Conservation (phyloP, 768 basidiomycete genomes). For the Leccinum disarticulatum region DNA sequence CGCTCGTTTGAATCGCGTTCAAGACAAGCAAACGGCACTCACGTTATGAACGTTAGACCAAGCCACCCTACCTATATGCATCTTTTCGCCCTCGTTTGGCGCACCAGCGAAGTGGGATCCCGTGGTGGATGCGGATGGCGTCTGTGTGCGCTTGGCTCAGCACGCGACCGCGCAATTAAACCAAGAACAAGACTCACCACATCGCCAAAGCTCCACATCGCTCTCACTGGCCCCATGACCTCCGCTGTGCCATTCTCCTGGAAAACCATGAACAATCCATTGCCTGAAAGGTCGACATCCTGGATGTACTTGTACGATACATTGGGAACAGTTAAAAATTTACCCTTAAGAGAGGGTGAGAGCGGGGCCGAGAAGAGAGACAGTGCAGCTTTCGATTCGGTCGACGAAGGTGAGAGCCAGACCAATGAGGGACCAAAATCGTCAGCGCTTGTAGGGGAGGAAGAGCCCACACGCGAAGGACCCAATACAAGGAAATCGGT, state of each 20-base stretch:
- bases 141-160: conserved; percentile 31
- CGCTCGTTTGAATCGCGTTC: not conserved
- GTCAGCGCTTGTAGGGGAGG: not conserved
- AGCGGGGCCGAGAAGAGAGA: conserved; percentile 42
- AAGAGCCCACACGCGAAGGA: conserved; percentile 12
- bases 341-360: conserved; percentile 49
- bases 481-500: conserved; percentile 39
- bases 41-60: conserved; percentile 64
- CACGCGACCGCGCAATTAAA: not conserved
- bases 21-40: conserved; percentile 22
- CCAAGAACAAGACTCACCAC: conserved; percentile 38
- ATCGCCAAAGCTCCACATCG: conserved; percentile 55
- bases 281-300: conserved; percentile 57
- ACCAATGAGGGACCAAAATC: conserved; percentile 22
- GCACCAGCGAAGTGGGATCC: conserved; percentile 60
- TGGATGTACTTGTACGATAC: conserved; percentile 50
- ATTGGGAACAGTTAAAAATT: conserved; percentile 43
- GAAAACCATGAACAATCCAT: conserved; percentile 63
- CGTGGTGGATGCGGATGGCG: conserved; percentile 40
- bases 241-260: conserved; percentile 54
- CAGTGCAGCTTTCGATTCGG: conserved; percentile 7
- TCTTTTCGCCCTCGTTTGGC: conserved; percentile 45
- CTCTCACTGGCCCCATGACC: conserved; percentile 48
- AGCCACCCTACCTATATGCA: conserved; percentile 61
- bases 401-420: conserved; percentile 36